Base-by-base conservation (phyloP, 768 basidiomycete genomes). In the Kwoniella newhampshirensis region DNA sequence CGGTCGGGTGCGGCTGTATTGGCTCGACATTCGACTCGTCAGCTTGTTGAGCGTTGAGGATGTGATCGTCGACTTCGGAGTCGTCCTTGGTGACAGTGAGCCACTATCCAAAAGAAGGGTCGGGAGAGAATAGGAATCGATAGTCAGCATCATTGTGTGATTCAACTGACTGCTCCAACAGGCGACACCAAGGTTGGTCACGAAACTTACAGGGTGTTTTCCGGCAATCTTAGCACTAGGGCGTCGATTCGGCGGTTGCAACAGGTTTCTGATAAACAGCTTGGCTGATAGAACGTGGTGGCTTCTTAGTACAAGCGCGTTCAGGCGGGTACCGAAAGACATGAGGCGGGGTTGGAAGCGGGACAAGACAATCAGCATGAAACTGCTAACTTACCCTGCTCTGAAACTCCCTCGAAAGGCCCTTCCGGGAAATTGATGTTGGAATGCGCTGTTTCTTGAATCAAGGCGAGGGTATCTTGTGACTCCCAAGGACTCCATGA, bases 401-500 rank as follows among this genome's bases (percentile, higher is more conserved):
- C 62, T 0, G 66, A 67, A 21, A 67, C 62, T 5, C 66, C 66
- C 32, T 54, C 44, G 36, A 67, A 64, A 4, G 62, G 66, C 12
- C 57, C 62, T 11, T 36, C 35, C 9, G 54, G 58, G 60, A 67
- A 67, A 11, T 56, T 52, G 27, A 54, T 13, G n/a, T 58, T 50
- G 0, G 52, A 28, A 5, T 39, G 42, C 18, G 60, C 54, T 2
- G 61, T 64, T 45, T 67, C 66, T 27, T 57, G 51, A 35, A 67
- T 63, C 36, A 67, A 18, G 1, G 54, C 40, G 30, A 58, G 43
- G 17, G 59, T 61, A n/a, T 61, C 52, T 21, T 30, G 45, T 3
- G 61, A 56, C 21, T 59, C 60, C 66, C 66, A 67, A 8, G 66
- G 66, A 17, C 59, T 61, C 30, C 62, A 67, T 7, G 66, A 58